Base-by-base conservation (phyloP, 2,329 filamentous ascomycete genomes). In the Amauroascus verrucosus region DNA sequence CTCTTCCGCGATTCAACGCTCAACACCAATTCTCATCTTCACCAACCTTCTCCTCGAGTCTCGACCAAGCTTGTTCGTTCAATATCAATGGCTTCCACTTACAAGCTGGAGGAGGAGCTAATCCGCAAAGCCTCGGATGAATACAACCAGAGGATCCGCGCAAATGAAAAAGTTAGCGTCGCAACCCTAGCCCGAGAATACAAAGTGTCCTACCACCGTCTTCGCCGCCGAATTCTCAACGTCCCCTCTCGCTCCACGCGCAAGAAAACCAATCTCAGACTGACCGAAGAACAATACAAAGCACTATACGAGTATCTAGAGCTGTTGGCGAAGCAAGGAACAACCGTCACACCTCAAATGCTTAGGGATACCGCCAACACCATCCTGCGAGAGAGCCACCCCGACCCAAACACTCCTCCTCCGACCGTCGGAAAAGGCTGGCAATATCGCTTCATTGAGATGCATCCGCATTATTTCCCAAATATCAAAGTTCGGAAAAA, bases 401-500 rank as follows among this genome's bases (percentile, higher is more conserved):
- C 44, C 26, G 51, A 48, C n/a, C 51, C 51, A 6, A 52, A 38
- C 32, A 41, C 44, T 9, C 44, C 51, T 7, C 33, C 44, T 2
- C 51, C 51, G 13, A 48, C 46, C 8, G 51, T 54, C 14, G 46
- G 51, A 6, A 54, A 54, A 33, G 46, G 46, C 16, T 54, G 51
- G 51, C 44, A 48, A 28, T 48, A 48, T 33, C 51, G 51, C 35
- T 54, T 54, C 14, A 48, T 54, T 13, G 46, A 54, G 26, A 54
- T 54, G 51, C 46, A 48, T 20, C 51, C 51, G 3, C 35, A 54
- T 14, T 54, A 54, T n/a, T 52, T 52, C n/a, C 50, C 50, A 6
- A 52, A 52, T 30, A 52, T 52, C 32, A 52, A 46, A 14, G 33
- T 52, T 30, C 50, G 50, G 2, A 52, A 46, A 16, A 52, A 52